Base-by-base conservation (phyloP, 768 basidiomycete species). In the Multifurca ochricompacta region DNA sequence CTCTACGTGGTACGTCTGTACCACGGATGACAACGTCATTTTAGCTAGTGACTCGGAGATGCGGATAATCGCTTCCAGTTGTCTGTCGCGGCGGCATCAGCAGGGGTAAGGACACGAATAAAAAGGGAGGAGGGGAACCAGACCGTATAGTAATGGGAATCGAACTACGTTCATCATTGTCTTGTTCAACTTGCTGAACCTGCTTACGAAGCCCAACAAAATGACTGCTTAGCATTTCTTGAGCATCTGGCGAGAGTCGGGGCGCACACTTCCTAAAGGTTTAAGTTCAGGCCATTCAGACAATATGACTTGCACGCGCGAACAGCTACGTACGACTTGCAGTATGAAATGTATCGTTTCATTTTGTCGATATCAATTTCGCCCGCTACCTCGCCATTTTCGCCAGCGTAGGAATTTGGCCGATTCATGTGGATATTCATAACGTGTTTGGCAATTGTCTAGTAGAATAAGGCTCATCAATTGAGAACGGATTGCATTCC, bases 391-490 rank as follows among this genome's bases (percentile, higher is more conserved):
- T 89, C 82, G 8, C 77, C 78, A 42, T 77, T 76, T 57, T 86
- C 82, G 39, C 82, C 85, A 0, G 65, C 67, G 39, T 72, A 76
- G 40, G 75, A 73, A 60, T 83, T 89, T 11, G 85, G 82, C 50
- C 91, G 78, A 70, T 95, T 95, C 92, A 97, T 96, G 68, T 99
- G 96, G 43, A 96, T 88, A 68, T 92, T 94, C 90, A 99, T 92
- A 60, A 99, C 94, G 65, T 98, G 93, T 67, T 86, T 89, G 7
- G 95, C 96, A 61, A 98, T 94, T 67, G 84, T 87, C 91, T 96
- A 55, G 34, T 13, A 39, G 57, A 60, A n/a, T 55, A 14, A 28
- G 59, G 39, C 36, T 32, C n/a, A 21, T 6, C 27, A 13, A 37
- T 40, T 34, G 21, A 40, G 11, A 48, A 53, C 3, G 27, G 27